Percentiles rank a stretch among this genome's conserved stretches.
Conservation (phyloP, 192 early-diverging fungal species). For the Coemansia aciculifera region DNA sequence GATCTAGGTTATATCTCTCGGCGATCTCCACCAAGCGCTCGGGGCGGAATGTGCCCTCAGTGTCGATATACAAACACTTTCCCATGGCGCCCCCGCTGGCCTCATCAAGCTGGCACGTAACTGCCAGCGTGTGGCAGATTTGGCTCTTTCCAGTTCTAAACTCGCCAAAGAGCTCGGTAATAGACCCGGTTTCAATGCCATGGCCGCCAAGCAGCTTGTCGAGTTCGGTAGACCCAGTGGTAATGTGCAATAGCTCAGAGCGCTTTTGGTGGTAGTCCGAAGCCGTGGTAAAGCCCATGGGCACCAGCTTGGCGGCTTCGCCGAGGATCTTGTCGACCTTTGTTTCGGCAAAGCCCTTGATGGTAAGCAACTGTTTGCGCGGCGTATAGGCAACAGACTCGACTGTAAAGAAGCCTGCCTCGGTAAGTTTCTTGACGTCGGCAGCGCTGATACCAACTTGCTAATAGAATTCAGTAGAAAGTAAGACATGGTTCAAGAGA, state of each 20-base stretch:
- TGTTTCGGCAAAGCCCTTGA: constrained; percentile 94
- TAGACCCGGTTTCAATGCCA: constrained; percentile 94
- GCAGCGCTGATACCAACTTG: constrained; percentile 66
- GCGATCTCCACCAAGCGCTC: constrained; percentile 83
- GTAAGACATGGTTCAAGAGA: background rate
- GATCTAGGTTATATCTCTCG: constrained; percentile 79
- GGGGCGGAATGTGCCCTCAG: constrained; percentile 95
- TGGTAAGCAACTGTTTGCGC: constrained; percentile 76
- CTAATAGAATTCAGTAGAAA: constrained; percentile 28
- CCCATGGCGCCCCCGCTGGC: constrained; percentile 91
- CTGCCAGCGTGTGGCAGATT: constrained; percentile 92
- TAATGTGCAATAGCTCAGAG: constrained; percentile 76
- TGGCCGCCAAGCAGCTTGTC: constrained; percentile 88
- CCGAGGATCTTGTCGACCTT: constrained; percentile 93
- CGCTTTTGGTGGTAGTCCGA: constrained; percentile 85
- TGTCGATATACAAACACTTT: constrained; percentile 95
- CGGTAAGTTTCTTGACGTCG: constrained; percentile 83
- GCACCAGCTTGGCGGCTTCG: constrained; percentile 91
- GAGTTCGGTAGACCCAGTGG: constrained; percentile 88
- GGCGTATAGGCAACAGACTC: constrained; percentile 93
- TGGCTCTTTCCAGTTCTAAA: constrained; percentile 98
- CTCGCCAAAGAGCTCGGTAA: constrained; percentile 98
- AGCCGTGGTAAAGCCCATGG: constrained; percentile 94
- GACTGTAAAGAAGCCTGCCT: constrained; percentile 88
- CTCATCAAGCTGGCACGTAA: constrained; percentile 91